Evolutionary conservation across 495 filamentous ascomycete genomes (phyloP).

Genomic region (Hypoxylon crocopeplum): DNA sequence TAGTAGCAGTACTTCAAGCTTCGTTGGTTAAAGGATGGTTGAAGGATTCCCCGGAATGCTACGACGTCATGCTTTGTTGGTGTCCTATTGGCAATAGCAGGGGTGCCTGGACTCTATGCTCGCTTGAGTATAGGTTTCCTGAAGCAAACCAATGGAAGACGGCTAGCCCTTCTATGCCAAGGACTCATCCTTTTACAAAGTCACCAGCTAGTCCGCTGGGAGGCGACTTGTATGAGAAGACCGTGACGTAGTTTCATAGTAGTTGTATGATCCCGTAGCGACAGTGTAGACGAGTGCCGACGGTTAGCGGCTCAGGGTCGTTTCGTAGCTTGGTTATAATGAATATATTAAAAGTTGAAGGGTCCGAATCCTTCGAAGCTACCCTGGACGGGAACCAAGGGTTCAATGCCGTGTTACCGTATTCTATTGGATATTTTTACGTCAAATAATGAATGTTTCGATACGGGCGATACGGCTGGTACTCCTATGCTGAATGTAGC

Average conservation of each 20-base stretch:
- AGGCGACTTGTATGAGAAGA: conserved; percentile 11
- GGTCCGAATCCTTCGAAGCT: conserved; percentile 34
- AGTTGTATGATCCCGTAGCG: conserved; percentile 62
- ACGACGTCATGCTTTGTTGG: conserved; percentile 23
- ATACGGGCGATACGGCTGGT: conserved; percentile 8
- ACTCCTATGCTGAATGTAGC: neutral
- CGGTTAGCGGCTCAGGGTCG: neutral
- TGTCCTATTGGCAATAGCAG: conserved; percentile 8
- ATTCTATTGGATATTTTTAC: neutral
- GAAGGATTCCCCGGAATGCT: conserved; percentile 22
- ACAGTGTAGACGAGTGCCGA: conserved; percentile 62
- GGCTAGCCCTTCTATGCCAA: conserved; percentile 4
- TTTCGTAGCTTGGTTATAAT: neutral
- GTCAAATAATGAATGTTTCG: no score
- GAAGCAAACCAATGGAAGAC: conserved; percentile 18
- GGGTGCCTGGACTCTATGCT: conserved; percentile 16
- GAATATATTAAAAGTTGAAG: conserved; percentile 24
- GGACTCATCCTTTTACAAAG: conserved; percentile 2
- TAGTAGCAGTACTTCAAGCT: conserved; percentile 8
- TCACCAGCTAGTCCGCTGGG: neutral
- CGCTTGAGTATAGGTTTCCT: conserved; percentile 23
- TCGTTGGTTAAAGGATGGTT: conserved; percentile 12
- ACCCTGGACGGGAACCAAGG: conserved; percentile 17
- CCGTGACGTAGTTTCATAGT: conserved; percentile 14
- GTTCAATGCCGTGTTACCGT: conserved; percentile 9